These are phyloP conservation scores for Rhododendron griersonianum DNA, from an alignment of 148 eudicot species.

Conservation along the genomic window DNA sequence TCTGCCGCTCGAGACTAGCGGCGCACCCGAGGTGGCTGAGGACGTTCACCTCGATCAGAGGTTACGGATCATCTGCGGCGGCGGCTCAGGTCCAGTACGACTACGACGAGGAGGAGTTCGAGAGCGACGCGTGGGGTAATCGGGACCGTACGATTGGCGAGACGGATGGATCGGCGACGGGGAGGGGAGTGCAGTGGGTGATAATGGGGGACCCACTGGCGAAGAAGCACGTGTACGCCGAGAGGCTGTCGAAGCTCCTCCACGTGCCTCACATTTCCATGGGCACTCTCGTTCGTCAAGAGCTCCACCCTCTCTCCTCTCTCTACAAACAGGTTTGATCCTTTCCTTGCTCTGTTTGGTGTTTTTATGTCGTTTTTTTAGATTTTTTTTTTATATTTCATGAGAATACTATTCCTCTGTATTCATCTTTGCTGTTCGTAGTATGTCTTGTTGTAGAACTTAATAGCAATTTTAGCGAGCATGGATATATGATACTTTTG, in stretches of 20 bases:
- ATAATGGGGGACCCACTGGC: conserved; percentile 75
- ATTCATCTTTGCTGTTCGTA: not conserved
- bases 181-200: conserved; percentile 88
- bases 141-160: conserved; percentile 26
- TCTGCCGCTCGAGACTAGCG: conserved; percentile 28
- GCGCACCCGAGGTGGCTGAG: conserved; percentile 11
- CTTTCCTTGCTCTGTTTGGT: not conserved
- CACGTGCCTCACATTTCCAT: conserved; percentile 80
- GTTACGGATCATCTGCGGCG: conserved; percentile 46
- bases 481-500: too few relatives aligned
- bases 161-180: conserved; percentile 43
- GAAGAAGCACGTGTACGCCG: conserved; percentile 70
- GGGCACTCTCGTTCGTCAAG: conserved; percentile 73
- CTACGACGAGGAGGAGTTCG: conserved; percentile 25
- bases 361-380: not conserved
- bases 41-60: not conserved
- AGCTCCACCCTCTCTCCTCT: conserved; percentile 59
- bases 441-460: not conserved
- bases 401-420: not conserved
- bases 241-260: conserved; percentile 64
- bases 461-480: too few relatives aligned
- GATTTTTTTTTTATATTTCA: not conserved
- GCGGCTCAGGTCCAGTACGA: conserved; percentile 46
- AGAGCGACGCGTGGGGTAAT: conserved; percentile 1
- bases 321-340: conserved; percentile 58